Conservation (phyloP, 2,329 filamentous ascomycete genomes). For the Cryphonectria nitschkei region DNA sequence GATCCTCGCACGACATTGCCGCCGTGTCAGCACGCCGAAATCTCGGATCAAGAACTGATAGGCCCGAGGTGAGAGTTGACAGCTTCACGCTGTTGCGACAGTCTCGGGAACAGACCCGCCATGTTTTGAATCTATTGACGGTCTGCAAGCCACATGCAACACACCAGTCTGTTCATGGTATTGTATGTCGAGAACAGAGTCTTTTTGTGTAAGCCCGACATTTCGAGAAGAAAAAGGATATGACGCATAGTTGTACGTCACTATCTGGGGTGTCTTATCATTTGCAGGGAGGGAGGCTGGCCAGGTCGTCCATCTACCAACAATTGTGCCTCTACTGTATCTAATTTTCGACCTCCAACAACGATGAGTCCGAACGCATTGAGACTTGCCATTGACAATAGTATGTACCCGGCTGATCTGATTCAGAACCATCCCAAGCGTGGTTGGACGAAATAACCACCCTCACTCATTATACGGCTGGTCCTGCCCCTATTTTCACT, state of each 20-base stretch:
- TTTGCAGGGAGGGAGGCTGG: background rate
- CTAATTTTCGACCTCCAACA: background rate
- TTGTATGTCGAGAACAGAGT: background rate
- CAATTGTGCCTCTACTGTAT: background rate
- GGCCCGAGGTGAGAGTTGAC: slow-evolving; percentile 11
- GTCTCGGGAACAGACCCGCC: slow-evolving; percentile 3
- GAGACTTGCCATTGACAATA: background rate
- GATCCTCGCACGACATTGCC: background rate
- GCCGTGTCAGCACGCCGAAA: slow-evolving; percentile 1
- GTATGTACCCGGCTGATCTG: background rate
- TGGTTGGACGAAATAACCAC: background rate
- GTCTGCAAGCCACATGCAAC: background rate
- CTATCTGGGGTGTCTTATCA: background rate
- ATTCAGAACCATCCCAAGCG: background rate
- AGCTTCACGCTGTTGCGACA: background rate
- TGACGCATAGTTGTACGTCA: background rate
- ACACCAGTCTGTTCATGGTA: background rate
- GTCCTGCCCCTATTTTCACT: slow-evolving; percentile 41
- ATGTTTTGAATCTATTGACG: slow-evolving; percentile 4
- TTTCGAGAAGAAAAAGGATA: background rate
- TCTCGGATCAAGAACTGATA: slow-evolving; percentile 2
- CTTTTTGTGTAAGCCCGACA: background rate
- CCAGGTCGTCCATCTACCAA: background rate
- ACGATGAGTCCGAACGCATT: background rate
- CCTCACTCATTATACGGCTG: slow-evolving; percentile 32